A percentile compares a stretch with the other conserved stretches of the same genome.
Evolutionary conservation across 83 land plant species (phyloP).

Genomic region (Picea engelmannii): DNA sequence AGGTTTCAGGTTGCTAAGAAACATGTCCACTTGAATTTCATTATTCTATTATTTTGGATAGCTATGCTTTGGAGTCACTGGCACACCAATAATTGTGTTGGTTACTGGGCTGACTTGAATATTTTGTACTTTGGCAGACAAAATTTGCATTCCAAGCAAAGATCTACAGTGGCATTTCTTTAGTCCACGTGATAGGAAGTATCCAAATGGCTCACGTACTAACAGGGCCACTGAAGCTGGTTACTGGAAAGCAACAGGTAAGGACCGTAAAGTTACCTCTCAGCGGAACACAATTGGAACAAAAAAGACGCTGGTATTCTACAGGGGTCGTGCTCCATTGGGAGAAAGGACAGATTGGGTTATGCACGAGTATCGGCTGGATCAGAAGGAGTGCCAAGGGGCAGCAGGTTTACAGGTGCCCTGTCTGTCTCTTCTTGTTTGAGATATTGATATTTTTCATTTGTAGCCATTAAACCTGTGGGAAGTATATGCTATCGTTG

Average conservation of each 20-base stretch:
- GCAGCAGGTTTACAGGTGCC: no score
- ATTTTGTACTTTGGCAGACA: slow-evolving; percentile 12
- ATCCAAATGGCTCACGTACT: slow-evolving; percentile 24
- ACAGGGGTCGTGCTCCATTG: slow-evolving; percentile 21
- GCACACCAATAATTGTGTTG: slow-evolving; percentile 1
- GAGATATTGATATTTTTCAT: no score
- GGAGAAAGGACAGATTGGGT: slow-evolving; percentile 27
- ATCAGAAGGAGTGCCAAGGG: slow-evolving; percentile 4
- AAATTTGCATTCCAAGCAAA: slow-evolving; percentile 13
- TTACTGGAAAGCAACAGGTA: slow-evolving; percentile 28
- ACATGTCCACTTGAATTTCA: neutral
- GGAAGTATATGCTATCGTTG: no score
- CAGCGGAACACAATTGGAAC: slow-evolving; percentile 15
- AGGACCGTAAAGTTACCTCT: slow-evolving; percentile 21
- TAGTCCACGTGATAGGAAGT: slow-evolving; percentile 23
- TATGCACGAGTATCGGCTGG: slow-evolving; percentile 24
- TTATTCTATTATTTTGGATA: neutral
- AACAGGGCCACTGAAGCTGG: slow-evolving; percentile 27
- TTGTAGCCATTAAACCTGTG: no score
- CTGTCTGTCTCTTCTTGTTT: no score
- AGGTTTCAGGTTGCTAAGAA: neutral
- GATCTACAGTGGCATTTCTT: slow-evolving; percentile 25
- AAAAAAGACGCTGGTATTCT: slow-evolving; percentile 27
- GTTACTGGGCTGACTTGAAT: neutral
- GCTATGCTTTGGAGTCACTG: neutral